Percentiles rank a stretch among this genome's conserved stretches.
Evolutionary conservation across 495 filamentous ascomycete genomes (phyloP).

Genomic region (Mycothermus thermophilus): DNA sequence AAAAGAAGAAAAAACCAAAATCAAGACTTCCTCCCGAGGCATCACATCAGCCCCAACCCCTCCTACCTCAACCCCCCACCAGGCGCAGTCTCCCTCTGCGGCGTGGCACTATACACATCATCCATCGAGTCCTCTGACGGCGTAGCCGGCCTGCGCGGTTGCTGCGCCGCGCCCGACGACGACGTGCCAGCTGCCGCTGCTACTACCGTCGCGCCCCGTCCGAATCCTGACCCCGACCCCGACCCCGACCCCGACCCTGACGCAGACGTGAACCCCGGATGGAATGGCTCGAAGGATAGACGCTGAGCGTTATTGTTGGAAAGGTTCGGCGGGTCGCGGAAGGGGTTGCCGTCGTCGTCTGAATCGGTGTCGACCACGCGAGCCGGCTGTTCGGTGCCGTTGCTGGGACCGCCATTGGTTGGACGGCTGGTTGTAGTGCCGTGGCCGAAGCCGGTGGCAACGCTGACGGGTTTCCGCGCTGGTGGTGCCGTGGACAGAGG

Average conservation of each 20-base stretch:
- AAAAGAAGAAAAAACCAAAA: no score
- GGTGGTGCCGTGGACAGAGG: no score
- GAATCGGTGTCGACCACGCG: constrained; percentile 7
- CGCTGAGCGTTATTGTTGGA: constrained; percentile 10
- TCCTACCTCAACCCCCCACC: constrained; percentile 18
- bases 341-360: constrained; percentile 24
- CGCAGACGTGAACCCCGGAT: constrained; percentile 32
- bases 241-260: not conserved
- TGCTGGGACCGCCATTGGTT: no score
- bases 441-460: no score
- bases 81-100: constrained; percentile 19
- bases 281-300: constrained; percentile 35
- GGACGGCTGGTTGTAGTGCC: no score
- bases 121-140: constrained; percentile 12
- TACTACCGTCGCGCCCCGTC: constrained; percentile 3
- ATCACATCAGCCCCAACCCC: not conserved
- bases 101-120: constrained; percentile 12
- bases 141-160: constrained; percentile 10
- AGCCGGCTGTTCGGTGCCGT: constrained; percentile 12
- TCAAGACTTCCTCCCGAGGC: no score
- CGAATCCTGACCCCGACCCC: not conserved
- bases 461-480: no score
- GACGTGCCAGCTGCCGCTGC: not conserved
- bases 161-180: not conserved
- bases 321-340: constrained; percentile 23